Base-by-base conservation (phyloP, 176 grass and related monocot species). In the Oryza longistaminata region DNA sequence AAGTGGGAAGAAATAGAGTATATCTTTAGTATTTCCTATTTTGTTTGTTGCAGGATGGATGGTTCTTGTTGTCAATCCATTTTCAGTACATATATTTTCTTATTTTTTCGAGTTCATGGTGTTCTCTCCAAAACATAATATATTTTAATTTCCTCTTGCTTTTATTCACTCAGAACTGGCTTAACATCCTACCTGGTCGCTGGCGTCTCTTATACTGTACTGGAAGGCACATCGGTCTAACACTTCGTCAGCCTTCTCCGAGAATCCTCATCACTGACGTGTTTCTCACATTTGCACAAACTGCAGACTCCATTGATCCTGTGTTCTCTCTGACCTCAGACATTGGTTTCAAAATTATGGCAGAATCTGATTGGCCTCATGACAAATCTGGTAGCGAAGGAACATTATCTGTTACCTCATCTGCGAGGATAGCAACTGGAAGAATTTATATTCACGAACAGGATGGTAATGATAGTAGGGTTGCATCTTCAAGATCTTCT, bases 131-230 rank as follows among this genome's bases (percentile, higher is more conserved):
- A 70, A 5, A 53, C 34, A 73, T 49, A 52, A 79, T 76, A 14
- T 48, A 48, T 46, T 46, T 13, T 43, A 53, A 75, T 83, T 81
- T 74, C 33, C 68, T 24, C 70, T 21, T 86, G 62, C 64, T 89
- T 88, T 34, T 50, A 49, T 87, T 70, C 64, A 65, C 76, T 81
- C 74, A 98, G 96, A 91, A 78, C 73, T 98, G 96, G 96, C 84
- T 88, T 68, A 64, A 86, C 27, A 66, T 87, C 37, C 87, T 95
- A 81, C 88, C 87, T 83, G 96, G 96, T 73, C 91, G 81, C 12
- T 98, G 93, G 96, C 85, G 91, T 45, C 89, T 95, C 53, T 85
- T 98, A 62, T 98, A 98, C 66, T 92, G 87, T 31, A 98, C 96
- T 49, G 93, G 93, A 81, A 92, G 85, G 81, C 96, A 98, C 68